Conservation (phyloP, 805 yeast genomes). For the Barnettozyma californica region DNA sequence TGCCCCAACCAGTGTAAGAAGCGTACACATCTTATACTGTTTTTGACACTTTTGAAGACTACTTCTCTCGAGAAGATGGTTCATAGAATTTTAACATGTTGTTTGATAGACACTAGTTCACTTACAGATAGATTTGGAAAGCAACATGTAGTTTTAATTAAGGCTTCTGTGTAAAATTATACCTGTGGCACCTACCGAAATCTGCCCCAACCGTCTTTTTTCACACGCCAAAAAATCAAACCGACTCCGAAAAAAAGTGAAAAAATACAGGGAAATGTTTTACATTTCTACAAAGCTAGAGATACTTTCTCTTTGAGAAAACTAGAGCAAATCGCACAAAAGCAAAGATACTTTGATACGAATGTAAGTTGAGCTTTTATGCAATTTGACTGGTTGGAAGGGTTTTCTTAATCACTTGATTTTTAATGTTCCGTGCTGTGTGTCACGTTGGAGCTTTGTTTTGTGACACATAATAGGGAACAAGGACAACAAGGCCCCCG, state of each 20-base stretch:
- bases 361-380: constrained; percentile 12
- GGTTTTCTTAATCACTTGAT: not conserved
- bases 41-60: not conserved
- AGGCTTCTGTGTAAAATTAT: not conserved
- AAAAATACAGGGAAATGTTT: constrained; percentile 1
- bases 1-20: not conserved
- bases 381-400: constrained; percentile 5
- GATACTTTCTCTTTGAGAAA: not conserved
- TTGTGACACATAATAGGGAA: not conserved
- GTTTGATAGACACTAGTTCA: too few relatives aligned
- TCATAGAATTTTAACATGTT: too few relatives aligned
- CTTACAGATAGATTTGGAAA: too few relatives aligned
- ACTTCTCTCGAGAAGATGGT: not conserved
- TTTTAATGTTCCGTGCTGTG: not conserved
- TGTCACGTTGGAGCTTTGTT: not conserved
- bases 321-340: constrained; percentile 5
- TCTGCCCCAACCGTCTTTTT: not conserved
- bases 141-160: too few relatives aligned
- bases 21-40: not conserved
- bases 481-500: not conserved
- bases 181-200: constrained; percentile 1
- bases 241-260: constrained; percentile 11
- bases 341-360: constrained; percentile 11
- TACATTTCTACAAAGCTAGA: not conserved
- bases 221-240: constrained; percentile 10